A percentile compares a stretch with the other conserved stretches of the same genome.
phyloP scores from a whole-genome alignment of 495 filamentous ascomycete genomes.

The Xylaria palmicola region DNA sequence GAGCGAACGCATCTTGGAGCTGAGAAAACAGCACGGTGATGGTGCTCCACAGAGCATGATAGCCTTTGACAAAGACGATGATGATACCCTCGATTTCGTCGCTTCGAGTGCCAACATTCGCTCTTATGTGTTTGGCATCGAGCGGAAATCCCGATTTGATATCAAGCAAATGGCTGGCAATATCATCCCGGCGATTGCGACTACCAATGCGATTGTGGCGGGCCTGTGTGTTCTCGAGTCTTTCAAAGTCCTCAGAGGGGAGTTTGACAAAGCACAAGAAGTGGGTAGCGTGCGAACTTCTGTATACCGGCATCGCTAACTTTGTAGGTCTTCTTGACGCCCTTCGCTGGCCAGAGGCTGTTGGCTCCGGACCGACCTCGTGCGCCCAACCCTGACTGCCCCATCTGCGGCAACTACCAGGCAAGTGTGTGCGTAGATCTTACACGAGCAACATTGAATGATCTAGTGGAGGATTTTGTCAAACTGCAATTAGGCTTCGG shows the following conservation, averaged over 20 bases:
- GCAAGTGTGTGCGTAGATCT: conserved; percentile 65
- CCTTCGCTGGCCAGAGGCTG: conserved; percentile 74
- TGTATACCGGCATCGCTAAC: background rate
- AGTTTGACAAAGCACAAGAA: conserved; percentile 62
- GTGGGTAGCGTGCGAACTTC: conserved; percentile 42
- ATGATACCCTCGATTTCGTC: conserved; percentile 94
- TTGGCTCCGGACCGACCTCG: conserved; percentile 69
- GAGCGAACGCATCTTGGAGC: conserved; percentile 65
- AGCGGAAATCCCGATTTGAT: conserved; percentile 86
- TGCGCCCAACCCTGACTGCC: conserved; percentile 75
- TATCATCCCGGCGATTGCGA: conserved; percentile 98
- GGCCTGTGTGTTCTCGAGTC: conserved; percentile 90
- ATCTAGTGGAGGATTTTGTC: conserved; percentile 76
- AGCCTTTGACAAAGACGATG: conserved; percentile 95
- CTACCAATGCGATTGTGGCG: conserved; percentile 95
- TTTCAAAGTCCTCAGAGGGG: conserved; percentile 81
- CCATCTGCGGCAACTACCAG: conserved; percentile 75
- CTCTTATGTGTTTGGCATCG: conserved; percentile 81
- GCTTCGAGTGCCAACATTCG: conserved; percentile 85
- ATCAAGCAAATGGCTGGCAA: conserved; percentile 99
- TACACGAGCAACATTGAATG: conserved; percentile 71
- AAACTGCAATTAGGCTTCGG: conserved; percentile 71
- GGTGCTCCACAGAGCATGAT: conserved; percentile 60
- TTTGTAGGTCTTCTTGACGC: conserved; percentile 72
- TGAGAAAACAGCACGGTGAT: conserved; percentile 51